Base-by-base conservation (phyloP, 2,329 filamentous ascomycete species). In the Chaetomiaceae sp. region DNA sequence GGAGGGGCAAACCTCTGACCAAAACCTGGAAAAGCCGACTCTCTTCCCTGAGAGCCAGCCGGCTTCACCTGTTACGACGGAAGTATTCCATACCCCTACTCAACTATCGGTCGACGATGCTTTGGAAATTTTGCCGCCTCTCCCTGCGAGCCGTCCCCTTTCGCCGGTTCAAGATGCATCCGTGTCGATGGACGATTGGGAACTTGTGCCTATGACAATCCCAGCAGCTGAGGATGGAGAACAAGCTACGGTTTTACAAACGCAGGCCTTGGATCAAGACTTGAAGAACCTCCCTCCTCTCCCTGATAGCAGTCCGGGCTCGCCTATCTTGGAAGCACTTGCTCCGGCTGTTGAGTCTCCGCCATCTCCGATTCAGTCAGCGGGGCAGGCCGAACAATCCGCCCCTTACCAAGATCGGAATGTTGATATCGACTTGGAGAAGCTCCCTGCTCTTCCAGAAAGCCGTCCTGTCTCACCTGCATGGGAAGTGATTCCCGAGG, bases 221-320 rank as follows among this genome's bases (percentile, higher is more conserved):
- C 6, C 10, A 13, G 7, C 18, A n/a, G 11, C 13, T 20, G 38
- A 43, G 38, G 10, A 14, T 20, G 18, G 20, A 9, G 50, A 56
- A 84, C 84, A 77, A 47, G 65, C 70, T 13, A n/a, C 9, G 30
- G 16, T 48, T 59, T 8, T 8, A 3, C 29, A 30, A 13, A 30
- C 29, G 57, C 29, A n/a, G 23, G 8, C 2, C 13, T 27, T 34
- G 2, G 36, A 18, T 29, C 27, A 29, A 8, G 49, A 48, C 6
- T 7, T 44, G 2, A 42, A 56, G 6, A n/a, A 11, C 1, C 27
- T 56, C 2, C 54, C 46, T 6, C n/a, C 42, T 4, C 46, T 51
- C 5, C 47, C 54, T 2, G 46, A 56, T 9, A 56, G 42, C 23
- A 27, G 34, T 4, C 41, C 46, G n/a, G 29, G 11, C 1, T 53